phyloP scores from a whole-genome alignment of 805 yeast genomes.

The Teunomyces cretensis region DNA sequence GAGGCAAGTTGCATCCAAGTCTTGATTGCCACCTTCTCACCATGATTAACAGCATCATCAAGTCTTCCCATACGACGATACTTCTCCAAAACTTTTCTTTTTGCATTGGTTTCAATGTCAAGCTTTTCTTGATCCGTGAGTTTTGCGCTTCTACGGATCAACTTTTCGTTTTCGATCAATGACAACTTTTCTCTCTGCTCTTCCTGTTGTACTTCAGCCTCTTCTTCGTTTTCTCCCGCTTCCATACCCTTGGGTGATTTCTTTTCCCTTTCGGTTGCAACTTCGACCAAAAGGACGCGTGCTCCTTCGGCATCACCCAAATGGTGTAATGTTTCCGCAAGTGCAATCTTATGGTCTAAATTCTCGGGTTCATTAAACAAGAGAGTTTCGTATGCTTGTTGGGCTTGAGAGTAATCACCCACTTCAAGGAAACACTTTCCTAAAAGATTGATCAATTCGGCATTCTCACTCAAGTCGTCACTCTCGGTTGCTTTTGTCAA shows the following conservation, averaged over 20 bases:
- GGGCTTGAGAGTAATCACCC: slow-evolving; percentile 67
- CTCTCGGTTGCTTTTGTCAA: slow-evolving; percentile 55
- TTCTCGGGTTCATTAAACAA: slow-evolving; percentile 59
- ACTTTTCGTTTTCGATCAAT: slow-evolving; percentile 12
- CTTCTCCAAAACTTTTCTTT: slow-evolving; percentile 55
- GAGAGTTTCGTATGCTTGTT: slow-evolving; percentile 54
- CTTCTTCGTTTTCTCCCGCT: slow-evolving; percentile 24
- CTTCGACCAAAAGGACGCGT: slow-evolving; percentile 52
- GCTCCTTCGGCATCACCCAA: slow-evolving; percentile 62
- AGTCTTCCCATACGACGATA: slow-evolving; percentile 55
- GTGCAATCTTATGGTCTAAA: slow-evolving; percentile 68
- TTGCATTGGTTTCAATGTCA: slow-evolving; percentile 58
- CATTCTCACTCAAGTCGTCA: slow-evolving; percentile 48
- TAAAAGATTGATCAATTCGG: slow-evolving; percentile 56
- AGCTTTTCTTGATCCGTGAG: slow-evolving; percentile 46
- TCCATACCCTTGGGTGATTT: slow-evolving; percentile 10
- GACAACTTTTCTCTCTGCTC: slow-evolving; percentile 6
- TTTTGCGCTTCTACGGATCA: slow-evolving; percentile 12
- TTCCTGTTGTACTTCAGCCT: slow-evolving; percentile 7
- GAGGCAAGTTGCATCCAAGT: slow-evolving; percentile 85
- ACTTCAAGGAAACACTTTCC: slow-evolving; percentile 78
- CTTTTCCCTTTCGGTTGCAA: slow-evolving; percentile 34
- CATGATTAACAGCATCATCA: slow-evolving; percentile 27
- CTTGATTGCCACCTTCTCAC: slow-evolving; percentile 59
- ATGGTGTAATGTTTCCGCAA: slow-evolving; percentile 80